These are phyloP conservation scores for Trypanosoma melophagium DNA, from an alignment of 208 protist genomes.

Conservation along the genomic window DNA sequence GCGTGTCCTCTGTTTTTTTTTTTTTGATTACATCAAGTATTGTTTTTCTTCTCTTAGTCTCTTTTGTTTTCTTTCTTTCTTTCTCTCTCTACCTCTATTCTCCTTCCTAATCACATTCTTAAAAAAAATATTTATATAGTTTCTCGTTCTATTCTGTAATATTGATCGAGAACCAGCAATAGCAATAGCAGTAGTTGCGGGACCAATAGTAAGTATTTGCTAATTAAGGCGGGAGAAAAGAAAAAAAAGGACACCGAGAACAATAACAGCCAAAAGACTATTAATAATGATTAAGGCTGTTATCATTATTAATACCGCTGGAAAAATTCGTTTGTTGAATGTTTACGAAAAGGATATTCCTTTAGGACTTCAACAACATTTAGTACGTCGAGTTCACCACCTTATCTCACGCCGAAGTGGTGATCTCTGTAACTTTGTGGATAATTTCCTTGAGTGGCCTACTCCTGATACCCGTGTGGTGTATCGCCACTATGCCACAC, in stretches of 20 bases:
- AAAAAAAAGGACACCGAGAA: too few relatives aligned
- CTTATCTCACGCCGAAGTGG: conserved; percentile 92
- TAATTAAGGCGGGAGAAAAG: too few relatives aligned
- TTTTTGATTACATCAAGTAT: not conserved
- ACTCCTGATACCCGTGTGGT: conserved; percentile 95
- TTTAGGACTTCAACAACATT: conserved; percentile 72
- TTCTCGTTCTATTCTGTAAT: too few relatives aligned
- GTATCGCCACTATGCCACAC: conserved; percentile 97
- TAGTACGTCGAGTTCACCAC: conserved; percentile 90
- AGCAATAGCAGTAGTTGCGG: too few relatives aligned
- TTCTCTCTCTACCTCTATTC: not conserved
- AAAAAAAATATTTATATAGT: too few relatives aligned
- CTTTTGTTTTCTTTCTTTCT: not conserved
- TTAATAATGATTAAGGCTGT: conserved; percentile 95
- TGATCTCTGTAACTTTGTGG: conserved; percentile 97
- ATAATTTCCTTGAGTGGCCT: conserved; percentile 86
- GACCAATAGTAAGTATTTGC: too few relatives aligned
- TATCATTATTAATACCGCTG: conserved; percentile 97
- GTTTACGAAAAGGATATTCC: conserved; percentile 93
- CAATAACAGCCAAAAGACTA: too few relatives aligned
- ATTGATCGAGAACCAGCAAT: too few relatives aligned
- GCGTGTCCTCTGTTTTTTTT: conserved; percentile 17
- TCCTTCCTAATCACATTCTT: too few relatives aligned
- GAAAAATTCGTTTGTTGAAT: conserved; percentile 95
- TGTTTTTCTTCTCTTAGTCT: conserved; percentile 15